phyloP scores from a whole-genome alignment of 2,329 filamentous ascomycete species.

The Scytalidium lignicola region DNA sequence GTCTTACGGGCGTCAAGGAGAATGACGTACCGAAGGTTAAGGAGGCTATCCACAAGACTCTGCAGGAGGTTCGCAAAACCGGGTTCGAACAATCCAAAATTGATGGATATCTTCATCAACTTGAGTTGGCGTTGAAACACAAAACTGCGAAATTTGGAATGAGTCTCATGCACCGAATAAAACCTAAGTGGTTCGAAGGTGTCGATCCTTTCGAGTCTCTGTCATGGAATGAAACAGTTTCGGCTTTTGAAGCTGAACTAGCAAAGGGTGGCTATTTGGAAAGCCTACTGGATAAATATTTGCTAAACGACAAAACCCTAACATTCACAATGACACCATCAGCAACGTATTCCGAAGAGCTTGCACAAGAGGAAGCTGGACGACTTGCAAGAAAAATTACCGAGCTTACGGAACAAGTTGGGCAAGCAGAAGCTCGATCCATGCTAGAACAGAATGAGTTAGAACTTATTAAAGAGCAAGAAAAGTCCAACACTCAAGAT shows the following conservation, averaged over 20 bases:
- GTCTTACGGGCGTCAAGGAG: constrained; percentile 82
- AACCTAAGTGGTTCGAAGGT: constrained; percentile 93
- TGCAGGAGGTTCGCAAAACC: constrained; percentile 63
- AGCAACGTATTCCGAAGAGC: constrained; percentile 64
- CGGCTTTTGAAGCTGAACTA: constrained; percentile 73
- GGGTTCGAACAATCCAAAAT: constrained; percentile 90
- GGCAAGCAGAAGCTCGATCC: constrained; percentile 65
- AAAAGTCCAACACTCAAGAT: constrained; percentile 77
- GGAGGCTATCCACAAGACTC: constrained; percentile 64
- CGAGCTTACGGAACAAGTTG: constrained; percentile 61
- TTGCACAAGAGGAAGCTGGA: constrained; percentile 71
- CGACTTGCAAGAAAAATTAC: constrained; percentile 71
- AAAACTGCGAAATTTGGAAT: constrained; percentile 96
- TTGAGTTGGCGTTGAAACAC: constrained; percentile 90
- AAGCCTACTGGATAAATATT: constrained; percentile 78
- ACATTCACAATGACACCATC: constrained; percentile 94
- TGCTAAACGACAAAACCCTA: constrained; percentile 80
- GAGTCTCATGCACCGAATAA: constrained; percentile 79
- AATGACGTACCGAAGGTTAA: constrained; percentile 74
- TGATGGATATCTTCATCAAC: constrained; percentile 86
- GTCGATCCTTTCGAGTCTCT: constrained; percentile 87
- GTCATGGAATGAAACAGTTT: constrained; percentile 85
- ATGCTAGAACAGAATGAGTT: constrained; percentile 74
- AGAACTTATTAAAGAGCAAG: constrained; percentile 74
- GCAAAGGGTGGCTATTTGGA: constrained; percentile 78